Base-by-base conservation (phyloP, 352 stramenopile species). In the Nothophytophthora sp. region DNA sequence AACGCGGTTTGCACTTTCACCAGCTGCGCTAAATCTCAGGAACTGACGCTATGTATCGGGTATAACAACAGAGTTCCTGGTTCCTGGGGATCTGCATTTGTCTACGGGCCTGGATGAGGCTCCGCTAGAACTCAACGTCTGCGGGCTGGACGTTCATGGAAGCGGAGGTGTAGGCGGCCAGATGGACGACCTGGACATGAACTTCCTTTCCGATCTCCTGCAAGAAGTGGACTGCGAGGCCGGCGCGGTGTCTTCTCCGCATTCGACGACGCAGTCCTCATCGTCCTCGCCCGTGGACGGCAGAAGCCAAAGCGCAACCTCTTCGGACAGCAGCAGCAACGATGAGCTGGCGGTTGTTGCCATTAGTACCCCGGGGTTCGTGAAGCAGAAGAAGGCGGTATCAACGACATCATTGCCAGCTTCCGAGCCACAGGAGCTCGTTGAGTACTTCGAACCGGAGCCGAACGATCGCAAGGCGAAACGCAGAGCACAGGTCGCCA, bases 401-500 rank as follows among this genome's bases (percentile, higher is more conserved):
- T 58, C 48, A 15, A 47, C 55, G 1, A 2, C 16, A 11, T 57
- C 43, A 2, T 46, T 19, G 1, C 37, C 50, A 2, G 46, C 40
- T 8, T 13, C 23, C 7, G 20, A 19, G 2, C 56, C 43, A 6
- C 30, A 35, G n/a, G 54, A 61, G 23, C 12, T 43, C 1, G 33
- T 47, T 4, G 45, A 62, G 20, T n/a, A n/a, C n/a, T 37, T 38
- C 7, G 52, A 55, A 24, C 19, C 19, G 1, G 51, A 73, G 23
- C 33, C 35, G 22, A 25, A 64, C 8, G 57, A 67, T 15, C 61
- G 53, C 38, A 67, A 67, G 36, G 55, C 56, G 13, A 55, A 52
- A 34, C 63, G 67, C 3, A 59, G 62, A 22, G 53, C 66, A 27
- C 67, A 76, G 30, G 57, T 70, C 15, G 67, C 67, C 11, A 63